Percentiles rank a stretch among this genome's conserved stretches.
phyloP scores from a whole-genome alignment of 257 asterid species.

The Fraxinus excelsior region DNA sequence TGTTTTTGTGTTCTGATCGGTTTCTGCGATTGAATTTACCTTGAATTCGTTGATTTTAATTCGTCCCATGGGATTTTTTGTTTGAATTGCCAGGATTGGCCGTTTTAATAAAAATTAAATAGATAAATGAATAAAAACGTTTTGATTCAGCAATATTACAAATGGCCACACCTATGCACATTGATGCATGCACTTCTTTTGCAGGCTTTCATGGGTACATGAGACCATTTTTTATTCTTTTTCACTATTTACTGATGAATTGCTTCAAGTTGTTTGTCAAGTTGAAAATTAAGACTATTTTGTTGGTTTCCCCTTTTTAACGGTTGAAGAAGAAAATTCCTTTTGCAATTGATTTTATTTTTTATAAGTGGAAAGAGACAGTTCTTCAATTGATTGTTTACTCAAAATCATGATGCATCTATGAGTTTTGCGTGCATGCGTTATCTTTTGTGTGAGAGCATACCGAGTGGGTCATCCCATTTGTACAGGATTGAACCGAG shows the following conservation, averaged over 20 bases:
- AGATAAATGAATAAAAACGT: not conserved
- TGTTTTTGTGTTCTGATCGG: not conserved
- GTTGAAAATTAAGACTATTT: not conserved
- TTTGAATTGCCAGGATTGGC: slow-evolving; percentile 13
- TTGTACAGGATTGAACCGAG: not conserved
- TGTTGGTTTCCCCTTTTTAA: not conserved
- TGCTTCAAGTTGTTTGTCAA: not conserved
- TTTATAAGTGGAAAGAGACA: not conserved
- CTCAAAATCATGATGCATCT: not conserved
- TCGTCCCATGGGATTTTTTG: slow-evolving; percentile 12
- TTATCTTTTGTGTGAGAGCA: not conserved
- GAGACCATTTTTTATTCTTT: not conserved
- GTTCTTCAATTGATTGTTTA: not conserved
- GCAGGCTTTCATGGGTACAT: not conserved
- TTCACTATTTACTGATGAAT: not conserved
- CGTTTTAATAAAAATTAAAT: not conserved
- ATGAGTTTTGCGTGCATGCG: not conserved
- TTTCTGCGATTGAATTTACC: slow-evolving; percentile 4
- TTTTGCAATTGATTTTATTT: not conserved
- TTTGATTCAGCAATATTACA: slow-evolving; percentile 8
- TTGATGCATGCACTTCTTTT: slow-evolving; percentile 18
- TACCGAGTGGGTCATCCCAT: not conserved
- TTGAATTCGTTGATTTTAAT: not conserved
- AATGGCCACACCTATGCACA: slow-evolving; percentile 10
- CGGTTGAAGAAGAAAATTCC: not conserved